phyloP scores from a whole-genome alignment of 2,329 filamentous ascomycete genomes.

The Arthrocladium fulminans region DNA sequence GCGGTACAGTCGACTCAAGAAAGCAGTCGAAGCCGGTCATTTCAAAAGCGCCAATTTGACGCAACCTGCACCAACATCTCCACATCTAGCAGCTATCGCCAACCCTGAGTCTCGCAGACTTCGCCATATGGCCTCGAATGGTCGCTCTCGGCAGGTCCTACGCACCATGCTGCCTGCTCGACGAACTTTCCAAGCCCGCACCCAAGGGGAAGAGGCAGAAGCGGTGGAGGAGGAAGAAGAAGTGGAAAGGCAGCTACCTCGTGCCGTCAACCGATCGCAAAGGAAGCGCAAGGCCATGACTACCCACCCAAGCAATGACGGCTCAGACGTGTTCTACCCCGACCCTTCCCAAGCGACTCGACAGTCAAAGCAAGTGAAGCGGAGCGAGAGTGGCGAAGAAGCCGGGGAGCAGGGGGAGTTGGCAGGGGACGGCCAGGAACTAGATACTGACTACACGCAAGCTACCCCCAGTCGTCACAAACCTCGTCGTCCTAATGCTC shows the following conservation, averaged over 20 bases:
- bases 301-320: neutral
- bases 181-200: neutral
- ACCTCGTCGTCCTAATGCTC: neutral
- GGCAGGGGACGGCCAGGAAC: neutral
- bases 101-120: slow-evolving; percentile 8
- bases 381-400: neutral
- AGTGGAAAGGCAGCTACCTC: neutral
- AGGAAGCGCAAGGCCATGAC: neutral
- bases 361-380: slow-evolving; percentile 1
- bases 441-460: neutral
- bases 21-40: slow-evolving; percentile 18
- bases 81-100: slow-evolving; percentile 1
- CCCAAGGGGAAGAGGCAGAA: neutral
- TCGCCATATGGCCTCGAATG: neutral
- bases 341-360: slow-evolving; percentile 1
- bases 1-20: slow-evolving; percentile 31
- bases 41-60: slow-evolving; percentile 3
- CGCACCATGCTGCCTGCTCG: neutral
- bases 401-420: neutral
- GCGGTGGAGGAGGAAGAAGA: neutral
- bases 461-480: neutral
- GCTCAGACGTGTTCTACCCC: neutral
- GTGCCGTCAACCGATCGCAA: neutral
- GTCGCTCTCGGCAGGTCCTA: neutral
- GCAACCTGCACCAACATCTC: neutral